Evolutionary conservation across 805 yeast genomes (phyloP), one percentile per base, ranked within the genome.

Genomic region (Schwanniomyces pseudopolymorphus): DNA sequence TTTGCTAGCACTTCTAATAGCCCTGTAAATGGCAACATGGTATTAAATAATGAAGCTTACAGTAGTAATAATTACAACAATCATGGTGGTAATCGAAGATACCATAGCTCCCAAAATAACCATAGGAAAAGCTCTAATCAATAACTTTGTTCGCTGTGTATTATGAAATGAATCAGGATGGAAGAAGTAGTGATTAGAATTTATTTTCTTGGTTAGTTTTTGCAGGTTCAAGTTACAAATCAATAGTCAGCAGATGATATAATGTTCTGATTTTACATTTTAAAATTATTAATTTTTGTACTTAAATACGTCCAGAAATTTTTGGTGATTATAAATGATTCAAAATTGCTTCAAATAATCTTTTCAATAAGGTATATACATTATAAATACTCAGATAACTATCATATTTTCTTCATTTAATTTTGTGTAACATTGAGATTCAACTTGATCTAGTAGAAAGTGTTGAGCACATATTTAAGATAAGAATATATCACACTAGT

Each of bases 21-120:
- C 42, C 72, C 70, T 7, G 63, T 59, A 9, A 59, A 57, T 40
- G 67, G 61, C 5, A 61, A 63, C 40, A 48, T 59, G 43, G 52
- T 55, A 45, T 50, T 60, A 53, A 58, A 58, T 14, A 54, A 54
- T 10, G 42, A 42, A 10, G 47, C 47, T n/a, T 39, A 40, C 16
- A 41, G 42, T 26, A 48, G 53, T 22, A 22, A 21, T 16, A 47
- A 48, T 33, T 51, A 43, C 33, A 54, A 45, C 31, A 49, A 42
- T 44, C 51, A 46, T 40, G 42, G 44, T 16, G 46, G 51, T 39
- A 48, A 50, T 24, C 52, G 60, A 50, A 52, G 55, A 41, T 51
- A 53, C 39, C 25, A 39, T 13, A 40, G 19, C 16, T 26, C 46
- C 14, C 42, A 45, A 17, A 39, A 22, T 13, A 22, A 45, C 42